Evolutionary conservation across 164 flowering plant species (phyloP), one percentile per base, ranked within the genome.

Genomic region (Berberis vulgaris): DNA sequence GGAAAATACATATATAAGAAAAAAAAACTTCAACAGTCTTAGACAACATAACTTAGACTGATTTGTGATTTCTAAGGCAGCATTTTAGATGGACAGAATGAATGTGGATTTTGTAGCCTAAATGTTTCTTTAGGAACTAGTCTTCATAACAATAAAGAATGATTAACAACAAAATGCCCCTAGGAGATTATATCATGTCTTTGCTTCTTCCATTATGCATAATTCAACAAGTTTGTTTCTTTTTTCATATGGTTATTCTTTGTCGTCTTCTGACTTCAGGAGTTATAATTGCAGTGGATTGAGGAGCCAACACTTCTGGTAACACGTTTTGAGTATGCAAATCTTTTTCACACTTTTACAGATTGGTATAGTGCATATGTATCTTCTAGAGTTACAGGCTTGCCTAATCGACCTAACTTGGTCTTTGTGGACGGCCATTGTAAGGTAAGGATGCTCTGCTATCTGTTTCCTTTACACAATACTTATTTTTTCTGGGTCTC

Each of bases 341-440:
- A 91, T 73, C 77, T 94, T 50, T 94, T 94, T 69, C 99, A 94
- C 79, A 91, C 99, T 1, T 62, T 89, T 43, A 91, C 99, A 11
- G 99, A 91, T 68, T 94, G 97, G 96, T 94, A 94, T 68, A 91
- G 89, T 66, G 91, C 96, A 38, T 94, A 94, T 65, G 90, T 82
- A 5, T 77, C 96, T 67, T 87, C 99, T 26, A 81, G 96, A 74
- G 96, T 89, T 45, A 83, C 88, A 41, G 93, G 84, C 66, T 73
- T 94, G 78, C 91, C 96, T 50, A 76, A 67, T 69, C 93, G 97
- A 13, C 97, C 99, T 46, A 87, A 82, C 73, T 64, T 94, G 74
- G 78, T 94, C 58, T 94, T 94, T 67, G 74, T 94, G 3, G 99
- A 91, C 70, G 97, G 99, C 40, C 96, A 94, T 58, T 87, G 92